Evolutionary conservation across 768 basidiomycete species (phyloP), one percentile per base, ranked within the genome.

Genomic region (Kondoa subrosea): DNA sequence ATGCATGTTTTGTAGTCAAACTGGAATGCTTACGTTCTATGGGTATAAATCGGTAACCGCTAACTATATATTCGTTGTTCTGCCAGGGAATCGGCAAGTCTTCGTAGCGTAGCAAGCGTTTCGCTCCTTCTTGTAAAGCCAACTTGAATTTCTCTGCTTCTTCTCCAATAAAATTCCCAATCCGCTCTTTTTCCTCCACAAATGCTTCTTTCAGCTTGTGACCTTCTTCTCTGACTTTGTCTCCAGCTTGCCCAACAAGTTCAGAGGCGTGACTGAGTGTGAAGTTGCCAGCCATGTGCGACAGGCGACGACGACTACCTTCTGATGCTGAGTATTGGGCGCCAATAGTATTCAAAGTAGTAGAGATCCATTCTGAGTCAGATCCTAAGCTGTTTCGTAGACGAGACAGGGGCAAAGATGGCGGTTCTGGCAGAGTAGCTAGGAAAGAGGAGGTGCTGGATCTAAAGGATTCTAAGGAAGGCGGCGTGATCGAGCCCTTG

Each of bases 31-130:
- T 50, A 12, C 70, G 65, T 34, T 74, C 72, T 33, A 74, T 73
- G 2, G 75, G 71, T 61, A 75, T 74, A 65, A 72, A 76, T 2
- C 76, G 71, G 63, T 76, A 76, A 14, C 72, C 72, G 1, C 26
- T 30, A 1, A 71, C 58, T 29, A 75, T 69, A 34, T 71, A 72
- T 67, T 73, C 71, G 61, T 76, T 76, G 67, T 76, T 76, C 30
- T 71, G 58, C 74, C 74, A 76, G 16, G 71, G 67, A 17, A 50
- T 25, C 14, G 75, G 75, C 29, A 76, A 65, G 50, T 76, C 75
- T 16, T 71, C 68, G 57, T 73, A 76, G 63, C 60, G 26, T n/a
- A 76, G 61, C 67, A 76, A 50, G 30, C 75, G 17, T 25, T 61
- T 65, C 33, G 65, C 57, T 8, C 74, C 74, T n/a, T 65, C 57